Percentiles rank a stretch among this genome's conserved stretches.
Conservation (phyloP, 805 yeast species). For the Candida lessepsii region DNA sequence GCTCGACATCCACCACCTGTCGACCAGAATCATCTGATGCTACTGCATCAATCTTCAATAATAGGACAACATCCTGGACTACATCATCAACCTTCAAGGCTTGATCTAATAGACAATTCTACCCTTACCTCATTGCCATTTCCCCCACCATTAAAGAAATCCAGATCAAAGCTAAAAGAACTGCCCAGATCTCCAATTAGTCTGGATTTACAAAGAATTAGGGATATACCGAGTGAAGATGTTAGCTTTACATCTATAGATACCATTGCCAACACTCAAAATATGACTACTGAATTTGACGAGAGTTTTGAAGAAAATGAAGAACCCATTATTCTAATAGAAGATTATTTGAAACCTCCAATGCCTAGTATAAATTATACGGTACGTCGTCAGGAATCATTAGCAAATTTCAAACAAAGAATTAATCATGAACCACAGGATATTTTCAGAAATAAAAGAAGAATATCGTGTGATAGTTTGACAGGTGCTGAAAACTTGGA, state of each 20-base stretch:
- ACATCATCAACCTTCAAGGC: slow-evolving; percentile 37
- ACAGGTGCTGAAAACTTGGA: slow-evolving; percentile 26
- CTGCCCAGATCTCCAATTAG: not conserved
- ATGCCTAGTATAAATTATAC: slow-evolving; percentile 4
- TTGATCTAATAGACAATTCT: slow-evolving; percentile 49
- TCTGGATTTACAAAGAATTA: not conserved
- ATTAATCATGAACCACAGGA: not conserved
- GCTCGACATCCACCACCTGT: not conserved
- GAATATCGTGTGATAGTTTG: slow-evolving; percentile 11
- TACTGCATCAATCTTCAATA: too few species aligned
- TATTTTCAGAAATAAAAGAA: slow-evolving; percentile 8
- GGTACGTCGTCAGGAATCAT: slow-evolving; percentile 29
- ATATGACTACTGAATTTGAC: slow-evolving; percentile 17
- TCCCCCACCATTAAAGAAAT: slow-evolving; percentile 43
- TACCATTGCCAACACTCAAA: slow-evolving; percentile 14
- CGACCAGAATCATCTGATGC: too few species aligned
- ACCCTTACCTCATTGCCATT: slow-evolving; percentile 51
- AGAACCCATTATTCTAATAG: slow-evolving; percentile 50
- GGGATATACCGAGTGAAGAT: slow-evolving; percentile 10
- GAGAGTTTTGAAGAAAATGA: slow-evolving; percentile 23
- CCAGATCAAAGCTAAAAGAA: slow-evolving; percentile 1
- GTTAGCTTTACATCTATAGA: slow-evolving; percentile 16
- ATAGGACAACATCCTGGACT: too few species aligned
- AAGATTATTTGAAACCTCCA: slow-evolving; percentile 49
- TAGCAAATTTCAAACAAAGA: slow-evolving; percentile 38